These are phyloP conservation scores for Acorus gramineus DNA, from an alignment of 106 monocot species.

Conservation along the genomic window DNA sequence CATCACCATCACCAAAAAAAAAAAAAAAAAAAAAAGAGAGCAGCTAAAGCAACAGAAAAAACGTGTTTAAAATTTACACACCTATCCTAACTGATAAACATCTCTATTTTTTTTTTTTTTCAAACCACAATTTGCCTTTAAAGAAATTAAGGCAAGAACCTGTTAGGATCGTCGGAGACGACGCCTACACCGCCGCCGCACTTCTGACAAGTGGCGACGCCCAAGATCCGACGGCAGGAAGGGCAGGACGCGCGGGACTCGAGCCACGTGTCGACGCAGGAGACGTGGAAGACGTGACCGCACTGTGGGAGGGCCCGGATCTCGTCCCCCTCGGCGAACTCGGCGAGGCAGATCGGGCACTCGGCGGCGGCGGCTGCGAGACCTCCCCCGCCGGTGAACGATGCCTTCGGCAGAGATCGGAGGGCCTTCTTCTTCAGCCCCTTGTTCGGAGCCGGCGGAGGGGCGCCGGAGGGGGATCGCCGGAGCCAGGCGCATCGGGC, in stretches of 20 bases:
- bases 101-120: no score
- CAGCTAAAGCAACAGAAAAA: no score
- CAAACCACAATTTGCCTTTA: no score
- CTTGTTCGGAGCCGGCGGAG: slow-evolving; percentile 17
- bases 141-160: slow-evolving; percentile 10
- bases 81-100: no score
- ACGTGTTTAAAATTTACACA: no score
- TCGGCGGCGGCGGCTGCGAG: slow-evolving; percentile 3
- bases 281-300: slow-evolving; percentile 48
- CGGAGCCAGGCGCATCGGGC: slow-evolving; percentile 51
- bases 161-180: neutral
- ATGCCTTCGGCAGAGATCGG: slow-evolving; percentile 16
- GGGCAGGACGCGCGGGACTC: slow-evolving; percentile 51
- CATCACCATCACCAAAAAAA: no score
- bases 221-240: slow-evolving; percentile 40
- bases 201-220: slow-evolving; percentile 3
- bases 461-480: slow-evolving; percentile 6
- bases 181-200: neutral
- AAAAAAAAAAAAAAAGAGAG: no score
- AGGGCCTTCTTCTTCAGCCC: slow-evolving; percentile 26
- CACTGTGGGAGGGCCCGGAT: slow-evolving; percentile 58
- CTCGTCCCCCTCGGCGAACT: slow-evolving; percentile 53
- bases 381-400: slow-evolving; percentile 9
- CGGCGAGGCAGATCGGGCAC: slow-evolving; percentile 60
- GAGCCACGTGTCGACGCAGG: slow-evolving; percentile 59